Conservation (phyloP, 768 basidiomycete genomes). For the Leccinum variicolor region DNA sequence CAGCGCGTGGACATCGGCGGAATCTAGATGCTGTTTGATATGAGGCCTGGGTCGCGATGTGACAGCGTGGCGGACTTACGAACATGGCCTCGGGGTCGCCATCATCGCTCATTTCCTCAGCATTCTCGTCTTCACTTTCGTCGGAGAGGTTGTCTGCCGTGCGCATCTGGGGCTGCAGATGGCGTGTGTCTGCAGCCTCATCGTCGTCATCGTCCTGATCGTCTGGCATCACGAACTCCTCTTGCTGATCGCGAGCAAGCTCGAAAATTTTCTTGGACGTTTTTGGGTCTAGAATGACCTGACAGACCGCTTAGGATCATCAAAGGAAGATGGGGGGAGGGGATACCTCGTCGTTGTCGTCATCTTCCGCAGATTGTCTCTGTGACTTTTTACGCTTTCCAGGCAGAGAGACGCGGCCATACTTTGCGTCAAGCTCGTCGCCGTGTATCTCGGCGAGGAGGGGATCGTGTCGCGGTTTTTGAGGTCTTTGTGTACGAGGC, state of each 20-base stretch:
- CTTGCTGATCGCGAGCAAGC: constrained; percentile 89
- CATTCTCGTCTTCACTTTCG: constrained; percentile 43
- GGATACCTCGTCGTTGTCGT: constrained; percentile 57
- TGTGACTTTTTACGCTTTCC: constrained; percentile 70
- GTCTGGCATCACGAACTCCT: constrained; percentile 70
- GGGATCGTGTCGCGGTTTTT: constrained; percentile 79
- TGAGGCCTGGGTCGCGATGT: constrained; percentile 1
- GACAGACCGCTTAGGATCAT: constrained; percentile 1
- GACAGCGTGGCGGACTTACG: constrained; percentile 37
- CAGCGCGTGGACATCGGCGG: constrained; percentile 80
- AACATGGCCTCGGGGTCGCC: constrained; percentile 57
- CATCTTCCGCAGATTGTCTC: constrained; percentile 32
- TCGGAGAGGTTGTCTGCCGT: constrained; percentile 53
- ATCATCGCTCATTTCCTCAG: constrained; percentile 19
- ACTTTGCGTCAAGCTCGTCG: constrained; percentile 74
- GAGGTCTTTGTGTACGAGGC: constrained; percentile 59
- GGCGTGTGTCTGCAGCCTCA: constrained; percentile 24
- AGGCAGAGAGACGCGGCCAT: constrained; percentile 72
- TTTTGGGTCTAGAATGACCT: constrained; percentile 77
- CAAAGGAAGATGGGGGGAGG: constrained; percentile 11
- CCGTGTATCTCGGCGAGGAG: constrained; percentile 79
- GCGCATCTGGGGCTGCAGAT: constrained; percentile 23
- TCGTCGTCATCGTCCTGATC: constrained; percentile 48
- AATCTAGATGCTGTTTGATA: constrained; percentile 74
- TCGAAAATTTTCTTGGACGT: constrained; percentile 87